Evolutionary conservation across 2,329 filamentous ascomycete genomes (phyloP), one percentile per base, ranked within the genome.

Genomic region (Tolypocladium nubicola): DNA sequence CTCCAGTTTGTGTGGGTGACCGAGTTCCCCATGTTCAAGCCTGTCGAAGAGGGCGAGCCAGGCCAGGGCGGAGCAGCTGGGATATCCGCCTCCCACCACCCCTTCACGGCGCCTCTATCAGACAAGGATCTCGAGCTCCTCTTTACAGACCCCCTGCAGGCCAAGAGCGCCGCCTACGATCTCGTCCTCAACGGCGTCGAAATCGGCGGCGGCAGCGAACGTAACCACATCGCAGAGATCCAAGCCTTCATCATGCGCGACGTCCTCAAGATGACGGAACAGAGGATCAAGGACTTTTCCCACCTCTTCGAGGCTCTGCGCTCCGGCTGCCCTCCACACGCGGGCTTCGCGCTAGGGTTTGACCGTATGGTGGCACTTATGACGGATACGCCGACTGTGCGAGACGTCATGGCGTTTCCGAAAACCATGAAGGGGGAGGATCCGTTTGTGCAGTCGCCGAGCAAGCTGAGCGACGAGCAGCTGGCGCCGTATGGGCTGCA

Each of bases 361-460:
- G 94, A 99, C 70, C 80, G 94, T 4, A 72, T 99, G 53, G 79
- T 94, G 43, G 87, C 93, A 0, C 76, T 96, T 1, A 82, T 99
- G 78, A 82, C 87, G 26, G 87, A 86, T 1, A 86, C 82, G 38
- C 79, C 87, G 13, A 91, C 87, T 1, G 87, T 99, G 3, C 79
- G 89, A 59, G 93, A 99, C 74, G 93, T 99, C 1, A 97, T 99
- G 71, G 92, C 92, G 0, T 99, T 99, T 67, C 95, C 94, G 0
- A 99, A 99, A 77, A 92, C 84, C 60, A 91, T 90, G 60, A 91
- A 86, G 69, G 92, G 94, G 0, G 89, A 96, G 67, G 94, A 99
- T 73, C 72, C 84, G 57, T 82, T 96, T 71, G 90, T 96, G 3
- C 85, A 83, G 64, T 89, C 89, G 61, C 94, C 94, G 0, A 85